These are phyloP conservation scores for Aspergillus sojae DNA, from an alignment of 2,329 filamentous ascomycete genomes.

Conservation along the genomic window DNA sequence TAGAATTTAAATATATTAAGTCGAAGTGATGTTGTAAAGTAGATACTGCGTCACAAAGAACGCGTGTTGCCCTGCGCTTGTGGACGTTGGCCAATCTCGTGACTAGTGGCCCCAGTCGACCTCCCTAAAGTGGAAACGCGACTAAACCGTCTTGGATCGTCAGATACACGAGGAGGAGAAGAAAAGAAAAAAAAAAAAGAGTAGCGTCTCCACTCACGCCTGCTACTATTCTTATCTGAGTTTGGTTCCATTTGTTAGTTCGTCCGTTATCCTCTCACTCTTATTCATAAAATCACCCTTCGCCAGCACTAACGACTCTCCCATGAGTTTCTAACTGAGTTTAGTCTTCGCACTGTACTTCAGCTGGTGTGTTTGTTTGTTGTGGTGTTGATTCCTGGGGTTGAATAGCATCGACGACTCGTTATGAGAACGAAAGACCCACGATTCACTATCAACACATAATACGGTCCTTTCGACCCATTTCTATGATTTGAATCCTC, in stretches of 20 bases:
- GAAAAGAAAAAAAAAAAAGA: background rate
- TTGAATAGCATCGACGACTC: background rate
- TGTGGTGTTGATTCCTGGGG: background rate
- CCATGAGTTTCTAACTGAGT: background rate
- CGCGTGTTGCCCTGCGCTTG: constrained; percentile 9
- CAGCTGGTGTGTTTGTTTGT: background rate
- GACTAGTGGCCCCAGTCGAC: background rate
- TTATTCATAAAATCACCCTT: constrained; percentile 1
- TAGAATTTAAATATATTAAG: background rate
- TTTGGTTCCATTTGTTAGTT: background rate
- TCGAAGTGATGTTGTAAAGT: no score
- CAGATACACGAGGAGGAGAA: background rate
- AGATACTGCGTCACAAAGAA: background rate
- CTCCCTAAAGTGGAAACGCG: constrained; percentile 3
- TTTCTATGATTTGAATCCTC: constrained; percentile 2
- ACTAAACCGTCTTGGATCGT: background rate
- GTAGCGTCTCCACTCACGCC: background rate
- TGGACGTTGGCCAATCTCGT: background rate
- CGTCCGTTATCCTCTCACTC: background rate
- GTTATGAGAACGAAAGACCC: background rate
- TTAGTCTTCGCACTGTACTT: background rate
- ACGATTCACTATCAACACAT: background rate
- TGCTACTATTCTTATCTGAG: background rate
- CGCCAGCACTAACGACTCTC: background rate
- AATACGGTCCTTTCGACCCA: background rate